Conservation (phyloP, 2,329 filamentous ascomycete genomes). For the Cladosporium sp. region DNA sequence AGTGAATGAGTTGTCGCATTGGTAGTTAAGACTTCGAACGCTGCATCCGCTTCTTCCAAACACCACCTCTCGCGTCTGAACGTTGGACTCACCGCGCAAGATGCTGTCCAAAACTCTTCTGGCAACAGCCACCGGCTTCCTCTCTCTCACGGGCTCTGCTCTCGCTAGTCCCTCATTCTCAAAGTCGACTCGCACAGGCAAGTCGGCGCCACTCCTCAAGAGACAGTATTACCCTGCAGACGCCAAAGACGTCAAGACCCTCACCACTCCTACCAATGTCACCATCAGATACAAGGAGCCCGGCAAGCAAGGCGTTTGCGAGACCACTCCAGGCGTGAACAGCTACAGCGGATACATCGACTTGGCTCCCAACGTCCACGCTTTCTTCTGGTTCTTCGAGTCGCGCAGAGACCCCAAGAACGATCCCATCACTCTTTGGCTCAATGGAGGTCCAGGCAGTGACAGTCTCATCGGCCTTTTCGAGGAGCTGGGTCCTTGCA, state of each 20-base stretch:
- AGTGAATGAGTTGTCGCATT: background rate
- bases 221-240: conserved; percentile 34
- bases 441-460: conserved; percentile 57
- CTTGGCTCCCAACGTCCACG: conserved; percentile 31
- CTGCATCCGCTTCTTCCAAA: background rate
- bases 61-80: too few species aligned
- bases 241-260: conserved; percentile 41
- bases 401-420: conserved; percentile 52
- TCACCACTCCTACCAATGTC: conserved; percentile 40
- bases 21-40: background rate
- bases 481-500: conserved; percentile 40
- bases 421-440: conserved; percentile 56
- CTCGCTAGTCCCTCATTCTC: background rate
- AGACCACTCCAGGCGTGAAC: conserved; percentile 50
- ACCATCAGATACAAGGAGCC: conserved; percentile 51
- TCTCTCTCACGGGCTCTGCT: background rate
- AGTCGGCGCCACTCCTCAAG: conserved; percentile 13
- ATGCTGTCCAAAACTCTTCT: conserved; percentile 6
- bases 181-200: conserved; percentile 1
- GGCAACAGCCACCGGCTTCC: background rate
- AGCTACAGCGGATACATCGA: conserved; percentile 43
- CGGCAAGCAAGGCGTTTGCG: conserved; percentile 44
- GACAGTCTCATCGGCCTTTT: conserved; percentile 55
- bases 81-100: background rate
- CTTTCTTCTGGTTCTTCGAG: conserved; percentile 64